Base-by-base conservation (phyloP, 345 rosid genomes). In the Dipteronia sinensis region DNA sequence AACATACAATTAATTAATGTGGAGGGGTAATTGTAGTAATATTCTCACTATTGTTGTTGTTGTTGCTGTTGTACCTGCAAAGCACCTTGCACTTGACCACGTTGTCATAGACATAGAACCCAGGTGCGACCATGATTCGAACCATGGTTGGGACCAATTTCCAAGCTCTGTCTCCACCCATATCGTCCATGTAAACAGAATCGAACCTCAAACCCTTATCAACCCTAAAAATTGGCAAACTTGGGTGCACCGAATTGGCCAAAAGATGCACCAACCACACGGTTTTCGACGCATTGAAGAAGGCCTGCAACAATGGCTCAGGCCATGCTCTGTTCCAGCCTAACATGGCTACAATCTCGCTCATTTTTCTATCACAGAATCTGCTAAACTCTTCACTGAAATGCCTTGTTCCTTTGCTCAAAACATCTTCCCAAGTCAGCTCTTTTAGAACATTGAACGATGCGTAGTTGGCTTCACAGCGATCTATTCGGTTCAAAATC, bases 361-460 rank as follows among this genome's bases (percentile, higher is more conserved):
- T 94, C 98, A 94, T 94, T 83, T 94, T 94, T 86, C 95, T 77
- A 56, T 96, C 99, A 79, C 98, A 92, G 56, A 92, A 94, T 76
- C 79, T 77, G 82, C 99, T 94, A 49, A 94, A 96, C 55, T 91
- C 95, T 74, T 91, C 98, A 22, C 95, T 91, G 89, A 91, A 94
- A 86, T 94, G 90, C 82, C 88, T 91, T 1, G 98, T 92, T 66
- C 99, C 98, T 69, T 89, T 89, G 67, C 85, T 89, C 84, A 92
- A 75, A 0, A 94, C 98, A 82, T 91, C 95, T 65, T 91, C 94
- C 99, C 99, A 96, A 27, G 92, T 89, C 81, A 96, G 74, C 72
- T 85, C 88, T 74, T 82, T 82, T 66, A 96, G 83, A 17, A 73
- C 85, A 19, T 84, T 85, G 58, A 86, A 94, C 44, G 92, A 87